Conservation (phyloP, 1,284 basidiomycete genomes). For the Sanguinoderma infundibulare region DNA sequence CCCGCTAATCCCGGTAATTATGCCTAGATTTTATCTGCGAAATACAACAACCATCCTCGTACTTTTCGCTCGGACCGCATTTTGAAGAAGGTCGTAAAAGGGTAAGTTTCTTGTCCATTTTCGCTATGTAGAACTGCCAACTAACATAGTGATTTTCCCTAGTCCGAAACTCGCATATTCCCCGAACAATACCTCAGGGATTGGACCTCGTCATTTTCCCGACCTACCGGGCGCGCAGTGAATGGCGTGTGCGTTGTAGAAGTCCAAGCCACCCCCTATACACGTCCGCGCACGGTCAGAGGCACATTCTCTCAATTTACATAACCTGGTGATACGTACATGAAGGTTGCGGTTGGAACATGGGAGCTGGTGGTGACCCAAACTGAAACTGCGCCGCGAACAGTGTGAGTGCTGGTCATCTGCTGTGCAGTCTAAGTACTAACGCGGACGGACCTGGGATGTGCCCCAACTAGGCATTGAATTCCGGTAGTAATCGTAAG, state of each 20-base stretch:
- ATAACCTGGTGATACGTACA: slow-evolving; percentile 42
- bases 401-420: neutral
- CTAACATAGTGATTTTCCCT: too few species aligned
- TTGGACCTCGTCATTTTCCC: too few species aligned
- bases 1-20: too few species aligned
- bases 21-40: neutral
- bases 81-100: too few species aligned
- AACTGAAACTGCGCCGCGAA: slow-evolving; percentile 54
- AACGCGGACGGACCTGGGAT: slow-evolving; percentile 23
- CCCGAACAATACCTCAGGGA: too few species aligned
- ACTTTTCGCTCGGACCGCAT: neutral
- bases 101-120: too few species aligned
- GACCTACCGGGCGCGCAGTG: too few species aligned
- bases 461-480: slow-evolving; percentile 31
- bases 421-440: neutral
- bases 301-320: neutral
- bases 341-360: slow-evolving; percentile 61
- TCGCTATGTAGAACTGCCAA: too few species aligned
- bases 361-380: slow-evolving; percentile 53
- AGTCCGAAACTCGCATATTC: too few species aligned
- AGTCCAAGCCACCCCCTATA: slow-evolving; percentile 63
- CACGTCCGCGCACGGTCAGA: slow-evolving; percentile 5
- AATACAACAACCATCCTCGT: neutral
- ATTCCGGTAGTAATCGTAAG: slow-evolving; percentile 29
- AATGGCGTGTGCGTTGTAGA: slow-evolving; percentile 67